Evolutionary conservation across 495 filamentous ascomycete species (phyloP).

Genomic region (Podospora sp.): DNA sequence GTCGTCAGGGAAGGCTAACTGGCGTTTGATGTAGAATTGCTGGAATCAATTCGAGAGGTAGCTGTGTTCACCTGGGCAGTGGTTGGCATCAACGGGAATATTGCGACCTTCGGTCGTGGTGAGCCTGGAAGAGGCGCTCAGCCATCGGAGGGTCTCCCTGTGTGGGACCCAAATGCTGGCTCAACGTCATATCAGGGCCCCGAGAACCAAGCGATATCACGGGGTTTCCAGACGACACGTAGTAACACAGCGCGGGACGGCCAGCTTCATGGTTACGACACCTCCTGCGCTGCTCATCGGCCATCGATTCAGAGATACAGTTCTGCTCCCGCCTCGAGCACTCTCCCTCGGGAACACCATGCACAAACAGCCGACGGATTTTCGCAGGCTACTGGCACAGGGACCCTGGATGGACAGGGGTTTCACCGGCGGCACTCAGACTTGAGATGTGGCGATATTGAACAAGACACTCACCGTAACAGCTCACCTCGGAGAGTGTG

Average conservation of each 20-base stretch:
- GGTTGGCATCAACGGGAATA: conserved; percentile 76
- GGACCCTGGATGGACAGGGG: neutral
- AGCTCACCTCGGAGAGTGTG: neutral
- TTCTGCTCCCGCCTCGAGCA: neutral
- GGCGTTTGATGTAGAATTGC: conserved; percentile 51
- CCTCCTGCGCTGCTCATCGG: neutral
- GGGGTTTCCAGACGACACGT: neutral
- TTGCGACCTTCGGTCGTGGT: conserved; percentile 67
- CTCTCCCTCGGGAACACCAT: neutral
- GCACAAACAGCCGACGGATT: neutral
- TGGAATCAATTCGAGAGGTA: conserved; percentile 80
- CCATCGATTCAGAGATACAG: neutral
- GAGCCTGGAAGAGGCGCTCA: conserved; percentile 60
- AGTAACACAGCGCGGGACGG: neutral
- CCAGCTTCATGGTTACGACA: neutral
- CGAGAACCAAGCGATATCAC: conserved; percentile 19
- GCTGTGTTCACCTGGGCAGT: conserved; percentile 84
- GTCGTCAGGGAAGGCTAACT: neutral
- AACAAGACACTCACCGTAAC: neutral
- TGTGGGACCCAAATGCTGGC: conserved; percentile 49
- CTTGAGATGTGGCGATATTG: neutral
- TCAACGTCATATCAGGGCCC: conserved; percentile 25
- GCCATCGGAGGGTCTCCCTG: conserved; percentile 58
- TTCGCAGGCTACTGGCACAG: neutral
- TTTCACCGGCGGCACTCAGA: neutral